Evolutionary conservation across 768 basidiomycete species (phyloP).

Genomic region (Lentinus brumalis): DNA sequence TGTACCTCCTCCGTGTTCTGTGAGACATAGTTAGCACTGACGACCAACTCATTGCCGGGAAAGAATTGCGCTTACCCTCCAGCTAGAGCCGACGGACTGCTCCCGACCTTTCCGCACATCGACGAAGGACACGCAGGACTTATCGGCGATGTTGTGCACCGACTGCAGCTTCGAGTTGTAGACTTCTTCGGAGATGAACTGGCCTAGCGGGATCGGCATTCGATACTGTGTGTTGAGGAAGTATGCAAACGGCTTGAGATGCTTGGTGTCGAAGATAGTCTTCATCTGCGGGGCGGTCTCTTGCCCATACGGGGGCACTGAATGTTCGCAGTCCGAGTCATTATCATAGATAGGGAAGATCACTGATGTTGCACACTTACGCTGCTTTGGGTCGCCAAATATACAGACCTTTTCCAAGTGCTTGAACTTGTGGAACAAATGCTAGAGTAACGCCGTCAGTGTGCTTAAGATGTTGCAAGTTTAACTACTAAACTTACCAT

Average conservation of each 20-base stretch:
- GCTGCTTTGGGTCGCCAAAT: slow-evolving; percentile 57
- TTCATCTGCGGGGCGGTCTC: slow-evolving; percentile 40
- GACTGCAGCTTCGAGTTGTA: slow-evolving; percentile 45
- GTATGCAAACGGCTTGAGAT: slow-evolving; percentile 34
- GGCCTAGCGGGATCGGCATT: slow-evolving; percentile 50
- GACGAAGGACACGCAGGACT: slow-evolving; percentile 46
- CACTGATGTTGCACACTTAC: slow-evolving; percentile 28
- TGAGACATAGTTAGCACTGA: neutral
- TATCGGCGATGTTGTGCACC: slow-evolving; percentile 34
- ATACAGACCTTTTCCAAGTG: slow-evolving; percentile 48
- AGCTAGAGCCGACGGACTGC: slow-evolving; percentile 41
- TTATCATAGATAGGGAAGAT: too few species aligned
- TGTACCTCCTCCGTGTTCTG: slow-evolving; percentile 47
- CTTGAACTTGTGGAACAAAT: slow-evolving; percentile 44
- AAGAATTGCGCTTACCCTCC: slow-evolving; percentile 36
- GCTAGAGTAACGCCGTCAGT: slow-evolving; percentile 30
- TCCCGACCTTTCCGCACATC: slow-evolving; percentile 44
- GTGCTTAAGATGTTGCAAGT: neutral
- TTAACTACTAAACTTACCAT: slow-evolving; percentile 35
- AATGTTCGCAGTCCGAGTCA: neutral
- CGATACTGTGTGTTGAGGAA: slow-evolving; percentile 47
- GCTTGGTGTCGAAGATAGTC: slow-evolving; percentile 50
- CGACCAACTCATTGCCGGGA: too few species aligned
- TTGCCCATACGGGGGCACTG: slow-evolving; percentile 56
- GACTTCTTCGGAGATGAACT: slow-evolving; percentile 49